Base-by-base conservation (phyloP, 2,329 filamentous ascomycete species). In the Ophiostoma australiae region DNA sequence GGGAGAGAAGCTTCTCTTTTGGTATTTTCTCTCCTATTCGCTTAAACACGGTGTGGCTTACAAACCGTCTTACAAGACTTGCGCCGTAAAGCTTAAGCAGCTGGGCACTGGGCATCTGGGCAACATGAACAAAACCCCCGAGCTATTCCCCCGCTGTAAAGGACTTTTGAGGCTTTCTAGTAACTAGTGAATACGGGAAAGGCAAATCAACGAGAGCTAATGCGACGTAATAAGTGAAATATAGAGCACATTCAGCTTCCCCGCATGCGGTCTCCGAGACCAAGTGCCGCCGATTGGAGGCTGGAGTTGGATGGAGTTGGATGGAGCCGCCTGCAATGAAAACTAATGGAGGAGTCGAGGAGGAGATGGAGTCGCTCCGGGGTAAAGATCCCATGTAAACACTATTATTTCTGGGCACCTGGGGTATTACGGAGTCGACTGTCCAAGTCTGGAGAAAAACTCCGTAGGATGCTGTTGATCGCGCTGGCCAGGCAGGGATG, bases 401-500 rank as follows among this genome's bases (percentile, higher is more conserved):
- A 1, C 6, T 11, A 23, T 37, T 15, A n/a, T 1, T n/a, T 48
- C 44, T 48, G 17, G 44, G 17, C 17, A 48, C 44, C 33, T 66
- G 63, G 63, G 63, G 35, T 66, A 61, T 27, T 27, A 66, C 31
- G 17, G 31, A 66, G 63, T 39, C 63, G 63, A 65, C 61, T 33
- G 61, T 65, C 61, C 61, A 65, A 65, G 33, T 66, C 5, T 23
- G 63, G 31, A 66, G 63, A 66, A 66, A 66, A 66, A n/a, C 33
- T 66, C 63, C 63, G 63, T 66, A 23, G 63, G 17, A 39, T 23
- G 17, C 63, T 66, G 63, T 66, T 37, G 61, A 65, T 65, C 17
- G 44, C 35, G 33, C 23, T 37, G 52, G 52, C 17, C 6, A 15
- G 31, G 11, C 52, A 58, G 52, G 52, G 23, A 27, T 58, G 52